These are phyloP conservation scores for Pseudogymnoascus verrucosus DNA, from an alignment of 2,329 filamentous ascomycete species.

Conservation along the genomic window DNA sequence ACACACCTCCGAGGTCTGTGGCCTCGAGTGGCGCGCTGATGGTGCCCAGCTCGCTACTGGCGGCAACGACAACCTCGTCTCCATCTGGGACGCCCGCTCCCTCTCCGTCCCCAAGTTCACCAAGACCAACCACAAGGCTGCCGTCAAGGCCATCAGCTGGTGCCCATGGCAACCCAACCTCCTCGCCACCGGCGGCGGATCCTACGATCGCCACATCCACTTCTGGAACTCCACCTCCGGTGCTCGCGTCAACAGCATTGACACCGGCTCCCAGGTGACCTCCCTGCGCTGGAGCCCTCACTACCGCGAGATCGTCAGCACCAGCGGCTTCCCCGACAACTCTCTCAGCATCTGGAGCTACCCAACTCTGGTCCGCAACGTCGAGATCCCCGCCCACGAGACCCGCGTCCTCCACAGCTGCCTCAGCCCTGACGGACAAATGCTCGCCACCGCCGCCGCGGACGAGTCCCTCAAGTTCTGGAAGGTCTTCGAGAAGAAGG, in stretches of 20 bases:
- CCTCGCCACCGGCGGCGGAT: constrained; percentile 90
- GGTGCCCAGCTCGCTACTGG: constrained; percentile 95
- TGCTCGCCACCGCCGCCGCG: constrained; percentile 90
- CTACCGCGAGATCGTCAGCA: constrained; percentile 97
- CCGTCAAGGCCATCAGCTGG: constrained; percentile 96
- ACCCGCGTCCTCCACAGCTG: constrained; percentile 94
- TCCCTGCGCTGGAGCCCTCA: constrained; percentile 92
- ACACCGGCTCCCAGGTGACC: constrained; percentile 95
- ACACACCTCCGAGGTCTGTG: constrained; percentile 96
- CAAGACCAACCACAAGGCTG: constrained; percentile 99
- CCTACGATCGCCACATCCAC: constrained; percentile 96
- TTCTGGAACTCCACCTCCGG: constrained; percentile 99
- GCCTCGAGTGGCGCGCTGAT: constrained; percentile 94
- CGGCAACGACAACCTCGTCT: constrained; percentile 97
- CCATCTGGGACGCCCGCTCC: constrained; percentile 96
- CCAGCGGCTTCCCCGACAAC: constrained; percentile 98
- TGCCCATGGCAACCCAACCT: constrained; percentile 99
- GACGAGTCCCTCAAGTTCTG: constrained; percentile 99
- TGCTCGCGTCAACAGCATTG: constrained; percentile 96
- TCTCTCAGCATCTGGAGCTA: constrained; percentile 99
- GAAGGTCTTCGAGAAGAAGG: constrained; percentile 99
- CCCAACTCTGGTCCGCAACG: constrained; percentile 90
- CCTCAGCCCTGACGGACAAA: constrained; percentile 94
- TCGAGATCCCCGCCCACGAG: constrained; percentile 97
- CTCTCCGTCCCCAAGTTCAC: constrained; percentile 94